Percentiles rank a stretch among this genome's conserved stretches.
Evolutionary conservation across 345 rosid species (phyloP).

Genomic region (Capsella bursapastoris): DNA sequence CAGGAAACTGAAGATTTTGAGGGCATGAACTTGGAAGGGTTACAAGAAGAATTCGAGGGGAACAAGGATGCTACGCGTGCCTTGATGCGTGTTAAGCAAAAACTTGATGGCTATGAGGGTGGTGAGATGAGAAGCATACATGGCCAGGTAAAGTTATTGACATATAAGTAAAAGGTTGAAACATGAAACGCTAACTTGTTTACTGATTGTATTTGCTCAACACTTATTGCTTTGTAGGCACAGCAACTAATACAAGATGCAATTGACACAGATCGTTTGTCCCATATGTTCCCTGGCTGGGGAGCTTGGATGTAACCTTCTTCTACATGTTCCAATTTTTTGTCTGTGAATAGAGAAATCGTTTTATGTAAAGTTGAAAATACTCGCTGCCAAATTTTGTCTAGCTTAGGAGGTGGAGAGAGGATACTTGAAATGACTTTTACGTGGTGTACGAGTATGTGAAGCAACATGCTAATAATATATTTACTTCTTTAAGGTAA

Average conservation of each 20-base stretch:
- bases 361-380: neutral
- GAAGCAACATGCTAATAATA: neutral
- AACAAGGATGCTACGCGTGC: constrained; percentile 97
- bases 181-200: constrained; percentile 13
- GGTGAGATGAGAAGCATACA: constrained; percentile 93
- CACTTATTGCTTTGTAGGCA: constrained; percentile 52
- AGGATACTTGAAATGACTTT: neutral
- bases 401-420: neutral
- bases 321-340: constrained; percentile 1
- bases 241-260: constrained; percentile 98
- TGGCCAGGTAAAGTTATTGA: constrained; percentile 72
- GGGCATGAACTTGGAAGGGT: constrained; percentile 69
- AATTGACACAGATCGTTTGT: constrained; percentile 76
- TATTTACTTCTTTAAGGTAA: too few relatives aligned
- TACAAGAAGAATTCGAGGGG: constrained; percentile 78
- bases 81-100: constrained; percentile 89
- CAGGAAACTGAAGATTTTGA: constrained; percentile 77
- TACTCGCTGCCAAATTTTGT: constrained; percentile 30
- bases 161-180: neutral
- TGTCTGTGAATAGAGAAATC: constrained; percentile 22
- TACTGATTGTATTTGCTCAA: constrained; percentile 22
- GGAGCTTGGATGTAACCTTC: constrained; percentile 80
- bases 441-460: neutral
- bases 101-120: constrained; percentile 95
- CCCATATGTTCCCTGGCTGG: constrained; percentile 97